Base-by-base conservation (phyloP, 495 filamentous ascomycete genomes). In the Sordaria brevicollis region DNA sequence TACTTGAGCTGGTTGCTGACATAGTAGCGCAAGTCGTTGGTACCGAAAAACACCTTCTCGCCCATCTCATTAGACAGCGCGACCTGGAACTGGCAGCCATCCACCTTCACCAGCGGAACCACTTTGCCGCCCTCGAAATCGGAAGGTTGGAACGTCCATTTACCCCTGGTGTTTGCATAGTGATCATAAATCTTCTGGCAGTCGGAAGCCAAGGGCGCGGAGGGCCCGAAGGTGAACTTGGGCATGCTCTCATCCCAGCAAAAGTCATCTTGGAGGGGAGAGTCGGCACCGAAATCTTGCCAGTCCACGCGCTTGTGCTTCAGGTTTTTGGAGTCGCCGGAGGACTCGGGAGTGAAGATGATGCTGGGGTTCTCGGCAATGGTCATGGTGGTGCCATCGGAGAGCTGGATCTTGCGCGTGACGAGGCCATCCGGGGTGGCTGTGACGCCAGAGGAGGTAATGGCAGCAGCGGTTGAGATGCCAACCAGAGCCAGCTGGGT, bases 351-450 rank as follows among this genome's bases (percentile, higher is more conserved):
- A 3, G 25, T 29, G 49, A 57, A 57, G 49, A 31, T 13, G 13
- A 31, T 1, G 11, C 17, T 57, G 5, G 49, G 3, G 38, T 76
- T 25, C 37, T 66, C 8, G 68, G 66, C n/a, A 69, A 65, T 5
- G 17, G 29, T n/a, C 70, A 76, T 31, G 76, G 72, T 29, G 57
- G 71, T 37, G 73, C 71, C 8, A 69, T 76, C 2, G 73, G 73
- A 34, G 76, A 78, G 65, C 13, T 76, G 31, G 69, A 74, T 11
- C 62, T 78, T 10, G 66, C 75, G 11, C 54, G 70, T 4, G 0
- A 10, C 13, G 25, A 49, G 4, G 73, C 33, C 6, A 19, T 76
- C 43, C 15, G 21, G 25, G 11, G 25, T 15, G 5, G 21, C 0
- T 29, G 25, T 57, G 49, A 29, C 15, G 49, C 21, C 49, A 57